These are phyloP conservation scores for Metschnikowia bowlesiae DNA, from an alignment of 805 yeast species.

Conservation along the genomic window DNA sequence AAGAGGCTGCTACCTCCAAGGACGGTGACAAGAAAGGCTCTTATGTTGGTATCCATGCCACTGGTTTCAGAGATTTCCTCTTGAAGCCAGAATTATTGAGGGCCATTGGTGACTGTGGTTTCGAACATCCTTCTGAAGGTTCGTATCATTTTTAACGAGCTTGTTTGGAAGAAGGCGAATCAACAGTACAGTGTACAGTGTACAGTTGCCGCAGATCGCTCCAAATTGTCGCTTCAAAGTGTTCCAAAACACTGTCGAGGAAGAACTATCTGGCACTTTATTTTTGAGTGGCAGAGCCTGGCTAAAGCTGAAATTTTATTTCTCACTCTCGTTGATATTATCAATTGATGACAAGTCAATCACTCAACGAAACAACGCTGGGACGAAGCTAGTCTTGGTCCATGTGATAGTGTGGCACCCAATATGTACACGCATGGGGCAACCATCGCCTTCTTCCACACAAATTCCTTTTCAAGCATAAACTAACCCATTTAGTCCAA, in stretches of 20 bases:
- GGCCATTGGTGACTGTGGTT: conserved; percentile 98
- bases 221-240: neutral
- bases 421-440: neutral
- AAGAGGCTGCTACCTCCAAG: conserved; percentile 47
- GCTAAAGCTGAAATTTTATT: no score
- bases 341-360: neutral
- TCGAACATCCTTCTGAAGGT: conserved; percentile 99
- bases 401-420: neutral
- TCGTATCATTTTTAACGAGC: conserved; percentile 38
- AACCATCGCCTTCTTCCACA: neutral
- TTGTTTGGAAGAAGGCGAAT: neutral
- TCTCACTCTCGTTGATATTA: no score
- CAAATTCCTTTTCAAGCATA: neutral
- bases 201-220: neutral
- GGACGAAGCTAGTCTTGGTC: neutral
- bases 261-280: no score
- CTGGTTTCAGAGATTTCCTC: conserved; percentile 96
- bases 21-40: conserved; percentile 89
- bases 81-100: conserved; percentile 94
- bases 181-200: no score
- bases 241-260: neutral
- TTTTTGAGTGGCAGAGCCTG: no score
- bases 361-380: neutral
- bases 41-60: conserved; percentile 96
- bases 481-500: conserved; percentile 60